A percentile compares a stretch with the other conserved stretches of the same genome.
Conservation (phyloP, 306 rosid species). For the Casuarina equisetifolia region DNA sequence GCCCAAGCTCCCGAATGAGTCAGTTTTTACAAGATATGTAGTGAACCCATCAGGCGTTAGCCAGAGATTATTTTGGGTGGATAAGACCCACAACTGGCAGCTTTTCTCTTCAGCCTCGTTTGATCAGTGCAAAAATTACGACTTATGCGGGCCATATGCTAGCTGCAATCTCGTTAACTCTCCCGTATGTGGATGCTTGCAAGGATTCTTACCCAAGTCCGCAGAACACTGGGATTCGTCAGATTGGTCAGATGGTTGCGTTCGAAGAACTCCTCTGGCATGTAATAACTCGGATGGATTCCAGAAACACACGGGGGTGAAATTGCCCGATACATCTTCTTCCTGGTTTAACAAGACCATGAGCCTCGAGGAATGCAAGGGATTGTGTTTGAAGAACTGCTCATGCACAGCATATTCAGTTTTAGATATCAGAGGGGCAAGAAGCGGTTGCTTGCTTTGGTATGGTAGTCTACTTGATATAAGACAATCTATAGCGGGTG, state of each 20-base stretch:
- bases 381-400: constrained; percentile 33
- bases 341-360: constrained; percentile 29
- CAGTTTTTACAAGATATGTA: constrained; percentile 13
- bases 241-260: constrained; percentile 31
- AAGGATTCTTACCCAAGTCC: constrained; percentile 21
- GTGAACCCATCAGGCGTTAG: background rate
- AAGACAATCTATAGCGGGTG: constrained; percentile 13
- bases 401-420: constrained; percentile 33
- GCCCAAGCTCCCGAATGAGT: background rate
- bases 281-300: constrained; percentile 26
- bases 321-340: constrained; percentile 35
- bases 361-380: constrained; percentile 31
- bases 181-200: constrained; percentile 27
- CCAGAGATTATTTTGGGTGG: constrained; percentile 30
- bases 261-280: constrained; percentile 13
- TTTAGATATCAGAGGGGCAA: constrained; percentile 21
- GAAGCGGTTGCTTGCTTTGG: constrained; percentile 44
- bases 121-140: constrained; percentile 32
- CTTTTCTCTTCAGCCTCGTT: background rate
- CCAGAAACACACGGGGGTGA: background rate
- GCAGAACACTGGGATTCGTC: background rate
- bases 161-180: constrained; percentile 1
- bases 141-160: constrained; percentile 23
- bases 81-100: constrained; percentile 17
- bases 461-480: constrained; percentile 31